phyloP scores from a whole-genome alignment of 2,329 filamentous ascomycete genomes.

The Ophiostoma sp. region DNA sequence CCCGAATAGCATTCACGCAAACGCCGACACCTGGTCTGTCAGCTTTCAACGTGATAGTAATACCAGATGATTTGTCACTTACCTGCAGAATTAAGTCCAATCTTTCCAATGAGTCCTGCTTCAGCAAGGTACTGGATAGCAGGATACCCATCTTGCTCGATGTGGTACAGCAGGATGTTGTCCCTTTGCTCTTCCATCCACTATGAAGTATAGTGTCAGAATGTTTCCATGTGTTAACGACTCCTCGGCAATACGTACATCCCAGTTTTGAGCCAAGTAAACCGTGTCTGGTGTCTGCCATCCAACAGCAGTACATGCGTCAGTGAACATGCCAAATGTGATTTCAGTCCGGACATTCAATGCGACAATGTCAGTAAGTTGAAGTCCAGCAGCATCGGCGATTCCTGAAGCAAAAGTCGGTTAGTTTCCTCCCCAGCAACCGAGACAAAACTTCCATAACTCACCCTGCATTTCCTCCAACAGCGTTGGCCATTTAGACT shows the following conservation, averaged over 20 bases:
- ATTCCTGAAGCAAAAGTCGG: slow-evolving; percentile 34
- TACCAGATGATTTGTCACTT: neutral
- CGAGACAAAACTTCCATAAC: neutral
- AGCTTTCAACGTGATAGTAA: neutral
- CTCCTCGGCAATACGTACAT: slow-evolving; percentile 35
- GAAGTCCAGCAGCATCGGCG: slow-evolving; percentile 49
- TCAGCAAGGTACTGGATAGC: slow-evolving; percentile 59
- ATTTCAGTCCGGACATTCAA: slow-evolving; percentile 61
- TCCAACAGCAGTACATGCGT: slow-evolving; percentile 57
- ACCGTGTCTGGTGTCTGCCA: slow-evolving; percentile 41
- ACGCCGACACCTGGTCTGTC: slow-evolving; percentile 54
- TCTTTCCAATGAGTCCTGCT: slow-evolving; percentile 63
- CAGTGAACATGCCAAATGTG: slow-evolving; percentile 55
- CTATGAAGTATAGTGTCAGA: slow-evolving; percentile 29
- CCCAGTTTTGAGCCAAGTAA: slow-evolving; percentile 60
- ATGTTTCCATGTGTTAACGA: neutral
- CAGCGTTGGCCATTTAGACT: slow-evolving; percentile 12
- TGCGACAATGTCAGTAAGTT: slow-evolving; percentile 55
- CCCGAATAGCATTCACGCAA: slow-evolving; percentile 62
- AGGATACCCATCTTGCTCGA: slow-evolving; percentile 39
- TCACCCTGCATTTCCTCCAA: slow-evolving; percentile 48
- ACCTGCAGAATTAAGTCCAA: slow-evolving; percentile 55
- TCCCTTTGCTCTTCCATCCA: slow-evolving; percentile 19
- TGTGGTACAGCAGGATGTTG: slow-evolving; percentile 1
- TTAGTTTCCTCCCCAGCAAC: no score